These are phyloP conservation scores for Termitomyces sp. DNA, from an alignment of 768 basidiomycete species.

Conservation along the genomic window DNA sequence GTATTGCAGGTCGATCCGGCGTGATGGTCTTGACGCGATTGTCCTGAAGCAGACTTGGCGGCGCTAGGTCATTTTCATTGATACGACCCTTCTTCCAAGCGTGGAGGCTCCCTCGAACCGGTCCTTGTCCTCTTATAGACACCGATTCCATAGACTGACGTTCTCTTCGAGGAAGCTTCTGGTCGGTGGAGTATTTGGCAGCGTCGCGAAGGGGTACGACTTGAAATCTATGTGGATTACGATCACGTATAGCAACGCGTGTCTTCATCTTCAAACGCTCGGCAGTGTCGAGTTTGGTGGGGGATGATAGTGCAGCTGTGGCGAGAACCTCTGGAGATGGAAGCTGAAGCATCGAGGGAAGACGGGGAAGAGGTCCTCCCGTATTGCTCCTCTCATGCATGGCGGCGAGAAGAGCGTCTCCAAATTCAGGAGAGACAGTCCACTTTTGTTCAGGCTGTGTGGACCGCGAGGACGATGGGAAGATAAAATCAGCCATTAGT, in stretches of 20 bases:
- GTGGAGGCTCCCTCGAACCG: neutral
- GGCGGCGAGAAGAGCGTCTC: slow-evolving; percentile 11
- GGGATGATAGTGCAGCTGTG: slow-evolving; percentile 5
- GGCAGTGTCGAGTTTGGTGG: slow-evolving; percentile 13
- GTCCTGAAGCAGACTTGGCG: neutral
- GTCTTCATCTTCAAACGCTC: slow-evolving; percentile 37
- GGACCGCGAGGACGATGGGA: neutral
- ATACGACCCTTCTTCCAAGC: slow-evolving; percentile 3
- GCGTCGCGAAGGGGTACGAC: slow-evolving; percentile 34
- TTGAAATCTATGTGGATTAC: slow-evolving; percentile 37
- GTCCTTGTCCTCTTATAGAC: neutral
- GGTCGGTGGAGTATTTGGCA: slow-evolving; percentile 1
- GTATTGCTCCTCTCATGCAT: slow-evolving; percentile 13
- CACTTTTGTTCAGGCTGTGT: slow-evolving; percentile 7
- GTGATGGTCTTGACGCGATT: neutral
- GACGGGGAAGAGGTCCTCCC: slow-evolving; percentile 11
- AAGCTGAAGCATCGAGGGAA: slow-evolving; percentile 13
- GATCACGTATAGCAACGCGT: slow-evolving; percentile 37
- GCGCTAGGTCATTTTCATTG: slow-evolving; percentile 3
- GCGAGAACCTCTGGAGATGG: slow-evolving; percentile 7
- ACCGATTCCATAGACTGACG: neutral
- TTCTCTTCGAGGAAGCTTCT: neutral
- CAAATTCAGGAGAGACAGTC: slow-evolving; percentile 15
- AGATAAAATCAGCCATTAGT: neutral
- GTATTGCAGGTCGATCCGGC: neutral